A percentile compares a stretch with the other conserved stretches of the same genome.
Conservation (phyloP, 1,284 basidiomycete species). For the Puccinia horiana region DNA sequence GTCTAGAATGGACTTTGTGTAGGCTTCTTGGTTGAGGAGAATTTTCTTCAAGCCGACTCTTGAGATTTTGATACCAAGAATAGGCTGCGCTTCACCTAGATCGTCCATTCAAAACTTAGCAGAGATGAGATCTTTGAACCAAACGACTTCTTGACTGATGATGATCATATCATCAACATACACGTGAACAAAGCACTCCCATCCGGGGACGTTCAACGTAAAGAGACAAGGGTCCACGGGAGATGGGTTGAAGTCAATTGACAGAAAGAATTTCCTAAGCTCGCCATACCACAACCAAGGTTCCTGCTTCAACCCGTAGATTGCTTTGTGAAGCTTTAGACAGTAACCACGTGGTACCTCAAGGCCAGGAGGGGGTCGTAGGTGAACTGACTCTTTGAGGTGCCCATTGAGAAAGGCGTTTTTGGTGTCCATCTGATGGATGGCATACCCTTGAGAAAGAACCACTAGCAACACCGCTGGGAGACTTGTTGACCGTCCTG, state of each 20-base stretch:
- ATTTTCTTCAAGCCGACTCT: too few species aligned
- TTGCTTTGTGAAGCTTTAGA: background rate
- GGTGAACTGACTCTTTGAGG: background rate
- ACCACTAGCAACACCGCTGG: too few species aligned
- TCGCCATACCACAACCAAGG: slow-evolving; percentile 3
- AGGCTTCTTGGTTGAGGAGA: background rate
- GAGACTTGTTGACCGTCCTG: too few species aligned
- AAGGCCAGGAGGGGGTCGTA: background rate
- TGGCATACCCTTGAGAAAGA: background rate
- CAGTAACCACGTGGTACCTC: background rate
- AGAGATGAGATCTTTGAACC: background rate
- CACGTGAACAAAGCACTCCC: slow-evolving; percentile 24
- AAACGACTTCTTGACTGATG: background rate
- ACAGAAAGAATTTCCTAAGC: background rate
- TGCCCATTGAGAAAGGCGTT: slow-evolving; percentile 8
- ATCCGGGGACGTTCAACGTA: background rate
- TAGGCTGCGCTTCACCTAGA: background rate
- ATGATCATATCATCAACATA: slow-evolving; percentile 36
- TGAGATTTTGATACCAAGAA: background rate
- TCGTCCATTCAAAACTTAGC: background rate
- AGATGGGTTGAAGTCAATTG: background rate
- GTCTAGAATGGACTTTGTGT: background rate
- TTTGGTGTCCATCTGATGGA: slow-evolving; percentile 12
- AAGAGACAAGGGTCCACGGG: background rate
- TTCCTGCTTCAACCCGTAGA: background rate